These are phyloP conservation scores for Mycena capillaripes DNA, from an alignment of 768 basidiomycete genomes.

Conservation along the genomic window DNA sequence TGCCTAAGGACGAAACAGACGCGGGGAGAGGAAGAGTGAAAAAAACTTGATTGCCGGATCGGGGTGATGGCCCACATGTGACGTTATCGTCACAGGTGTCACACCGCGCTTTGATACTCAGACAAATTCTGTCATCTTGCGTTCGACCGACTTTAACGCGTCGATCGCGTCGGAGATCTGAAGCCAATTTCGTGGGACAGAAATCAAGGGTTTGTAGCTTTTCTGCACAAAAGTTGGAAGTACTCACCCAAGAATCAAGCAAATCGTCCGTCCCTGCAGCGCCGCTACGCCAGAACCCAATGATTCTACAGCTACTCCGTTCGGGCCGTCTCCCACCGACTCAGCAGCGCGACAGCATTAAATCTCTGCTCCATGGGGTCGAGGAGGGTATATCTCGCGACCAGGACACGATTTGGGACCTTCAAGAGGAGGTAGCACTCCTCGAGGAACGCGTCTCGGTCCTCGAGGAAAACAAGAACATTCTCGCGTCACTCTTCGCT, in stretches of 20 bases:
- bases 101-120: too few relatives aligned
- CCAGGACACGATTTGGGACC: not conserved
- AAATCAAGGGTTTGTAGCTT: too few relatives aligned
- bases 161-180: too few relatives aligned
- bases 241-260: not conserved
- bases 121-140: too few relatives aligned
- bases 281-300: not conserved
- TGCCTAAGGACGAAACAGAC: not conserved
- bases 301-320: not conserved
- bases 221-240: too few relatives aligned
- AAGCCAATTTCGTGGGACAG: too few relatives aligned
- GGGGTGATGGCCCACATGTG: not conserved
- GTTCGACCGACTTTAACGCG: too few relatives aligned
- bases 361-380: not conserved
- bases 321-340: conserved; percentile 9
- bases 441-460: not conserved
- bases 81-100: too few relatives aligned
- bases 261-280: not conserved
- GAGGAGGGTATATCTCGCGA: not conserved
- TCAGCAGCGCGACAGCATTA: not conserved
- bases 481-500: not conserved
- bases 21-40: not conserved
- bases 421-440: not conserved
- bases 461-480: conserved; percentile 7
- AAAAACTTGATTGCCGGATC: not conserved